Conservation (phyloP, 2,329 filamentous ascomycete species). For the Cladorrhinum sp. region DNA sequence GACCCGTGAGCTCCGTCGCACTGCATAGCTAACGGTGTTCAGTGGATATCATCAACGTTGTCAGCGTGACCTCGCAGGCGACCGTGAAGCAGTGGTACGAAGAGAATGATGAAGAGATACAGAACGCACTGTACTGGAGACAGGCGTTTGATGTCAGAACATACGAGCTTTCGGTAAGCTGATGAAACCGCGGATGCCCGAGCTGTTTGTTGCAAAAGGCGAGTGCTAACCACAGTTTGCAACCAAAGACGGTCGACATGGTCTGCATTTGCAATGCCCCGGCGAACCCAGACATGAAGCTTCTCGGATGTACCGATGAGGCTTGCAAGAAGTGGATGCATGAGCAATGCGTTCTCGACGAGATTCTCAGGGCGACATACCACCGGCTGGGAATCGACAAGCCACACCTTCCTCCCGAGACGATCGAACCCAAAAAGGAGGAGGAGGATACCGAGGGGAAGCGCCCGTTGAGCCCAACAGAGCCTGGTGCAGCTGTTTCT, state of each 20-base stretch:
- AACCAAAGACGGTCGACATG: slow-evolving; percentile 47
- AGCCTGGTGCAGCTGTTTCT: slow-evolving; percentile 48
- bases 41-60: slow-evolving; percentile 74
- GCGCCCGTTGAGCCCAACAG: slow-evolving; percentile 51
- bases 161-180: slow-evolving; percentile 55
- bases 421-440: slow-evolving; percentile 33
- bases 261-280: slow-evolving; percentile 59
- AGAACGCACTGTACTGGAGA: slow-evolving; percentile 60
- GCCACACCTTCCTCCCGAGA: slow-evolving; percentile 43
- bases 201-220: background rate
- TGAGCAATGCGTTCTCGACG: slow-evolving; percentile 58
- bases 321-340: slow-evolving; percentile 61
- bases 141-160: slow-evolving; percentile 59
- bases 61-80: slow-evolving; percentile 61
- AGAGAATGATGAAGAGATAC: slow-evolving; percentile 61
- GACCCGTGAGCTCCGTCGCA: background rate
- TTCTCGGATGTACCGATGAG: slow-evolving; percentile 56
- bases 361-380: slow-evolving; percentile 50
- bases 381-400: slow-evolving; percentile 49
- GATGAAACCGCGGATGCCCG: background rate
- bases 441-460: slow-evolving; percentile 41
- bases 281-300: slow-evolving; percentile 59
- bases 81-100: slow-evolving; percentile 68
- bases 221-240: slow-evolving; percentile 11
- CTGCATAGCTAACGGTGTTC: slow-evolving; percentile 28